Evolutionary conservation across 2,329 filamentous ascomycete species (phyloP).

Genomic region (Ceratocystis destructans): DNA sequence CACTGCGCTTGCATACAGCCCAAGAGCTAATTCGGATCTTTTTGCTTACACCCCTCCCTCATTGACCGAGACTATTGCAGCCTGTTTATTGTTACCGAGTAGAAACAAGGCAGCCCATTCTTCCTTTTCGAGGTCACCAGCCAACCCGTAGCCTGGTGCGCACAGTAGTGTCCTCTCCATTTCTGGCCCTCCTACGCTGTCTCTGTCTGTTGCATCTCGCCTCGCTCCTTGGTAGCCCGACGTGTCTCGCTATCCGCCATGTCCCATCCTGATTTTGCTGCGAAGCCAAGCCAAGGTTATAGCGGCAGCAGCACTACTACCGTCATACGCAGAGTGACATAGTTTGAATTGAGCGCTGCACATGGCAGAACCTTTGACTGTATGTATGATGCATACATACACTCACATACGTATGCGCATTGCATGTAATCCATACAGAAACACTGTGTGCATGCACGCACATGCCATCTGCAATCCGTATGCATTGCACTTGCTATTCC

Average conservation of each 20-base stretch:
- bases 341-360: neutral
- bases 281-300: neutral
- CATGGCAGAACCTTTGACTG: neutral
- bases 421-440: neutral
- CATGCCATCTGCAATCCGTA: neutral
- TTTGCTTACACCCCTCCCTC: neutral
- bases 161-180: too few relatives aligned
- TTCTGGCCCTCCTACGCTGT: too few relatives aligned
- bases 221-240: neutral
- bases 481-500: neutral
- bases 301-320: neutral
- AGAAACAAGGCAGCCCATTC: too few relatives aligned
- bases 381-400: neutral
- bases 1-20: neutral
- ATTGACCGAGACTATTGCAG: too few relatives aligned
- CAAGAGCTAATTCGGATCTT: neutral
- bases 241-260: neutral
- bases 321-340: neutral
- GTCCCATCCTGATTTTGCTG: neutral
- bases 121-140: too few relatives aligned
- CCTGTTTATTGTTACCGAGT: too few relatives aligned
- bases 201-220: too few relatives aligned
- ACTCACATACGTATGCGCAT: neutral
- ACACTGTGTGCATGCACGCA: neutral
- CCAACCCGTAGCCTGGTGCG: too few relatives aligned